These are phyloP conservation scores for Nothomitra cinnamomea DNA, from an alignment of 2,329 filamentous ascomycete genomes.

Conservation along the genomic window DNA sequence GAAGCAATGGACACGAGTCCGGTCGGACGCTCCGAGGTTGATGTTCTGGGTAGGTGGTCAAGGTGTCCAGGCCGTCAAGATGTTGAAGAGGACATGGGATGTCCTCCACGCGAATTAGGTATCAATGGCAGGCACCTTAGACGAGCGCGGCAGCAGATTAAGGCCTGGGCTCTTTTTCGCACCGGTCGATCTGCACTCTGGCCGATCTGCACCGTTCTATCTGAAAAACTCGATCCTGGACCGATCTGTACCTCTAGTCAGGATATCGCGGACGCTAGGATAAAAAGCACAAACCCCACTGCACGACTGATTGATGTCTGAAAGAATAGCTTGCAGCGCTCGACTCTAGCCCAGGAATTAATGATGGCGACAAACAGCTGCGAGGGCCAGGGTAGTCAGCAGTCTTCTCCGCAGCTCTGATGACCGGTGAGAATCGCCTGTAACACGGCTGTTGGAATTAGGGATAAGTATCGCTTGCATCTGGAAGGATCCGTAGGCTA, in stretches of 20 bases:
- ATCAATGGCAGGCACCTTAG: slow-evolving; percentile 3
- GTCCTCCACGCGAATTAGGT: not conserved
- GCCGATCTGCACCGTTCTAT: slow-evolving; percentile 3
- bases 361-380: too few relatives aligned
- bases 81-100: not conserved
- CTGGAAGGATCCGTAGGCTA: too few relatives aligned
- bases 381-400: too few relatives aligned
- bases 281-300: too few relatives aligned
- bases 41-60: not conserved
- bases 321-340: too few relatives aligned
- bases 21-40: slow-evolving; percentile 4
- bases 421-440: too few relatives aligned
- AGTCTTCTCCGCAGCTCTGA: too few relatives aligned
- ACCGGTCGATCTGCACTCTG: slow-evolving; percentile 1
- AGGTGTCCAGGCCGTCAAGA: not conserved
- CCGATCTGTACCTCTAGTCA: not conserved
- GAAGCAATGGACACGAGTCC: slow-evolving; percentile 4
- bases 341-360: too few relatives aligned
- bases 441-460: too few relatives aligned
- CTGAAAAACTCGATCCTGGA: not conserved
- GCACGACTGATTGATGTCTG: too few relatives aligned
- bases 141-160: slow-evolving; percentile 1
- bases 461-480: too few relatives aligned
- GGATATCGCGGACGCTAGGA: too few relatives aligned
- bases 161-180: not conserved